phyloP scores from a whole-genome alignment of 208 protist species.

The Crithidia brevicula region DNA sequence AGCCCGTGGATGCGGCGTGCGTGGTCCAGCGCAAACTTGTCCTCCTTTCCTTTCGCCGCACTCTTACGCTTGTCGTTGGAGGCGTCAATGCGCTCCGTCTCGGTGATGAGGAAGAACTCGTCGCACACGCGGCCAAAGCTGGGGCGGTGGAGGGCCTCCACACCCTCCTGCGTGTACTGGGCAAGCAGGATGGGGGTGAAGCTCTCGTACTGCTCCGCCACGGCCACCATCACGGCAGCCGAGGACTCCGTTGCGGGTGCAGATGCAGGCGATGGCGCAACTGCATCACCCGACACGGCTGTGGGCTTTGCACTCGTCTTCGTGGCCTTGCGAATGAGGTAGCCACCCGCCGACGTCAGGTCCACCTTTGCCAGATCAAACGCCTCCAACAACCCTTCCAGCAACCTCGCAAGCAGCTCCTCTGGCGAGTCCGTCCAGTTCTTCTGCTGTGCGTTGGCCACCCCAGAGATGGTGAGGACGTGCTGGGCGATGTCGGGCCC shows the following conservation, averaged over 20 bases:
- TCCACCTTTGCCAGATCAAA: slow-evolving; percentile 46
- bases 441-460: slow-evolving; percentile 48
- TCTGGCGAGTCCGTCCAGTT: slow-evolving; percentile 24
- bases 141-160: slow-evolving; percentile 39
- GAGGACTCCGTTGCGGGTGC: not conserved
- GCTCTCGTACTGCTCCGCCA: slow-evolving; percentile 80
- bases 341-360: slow-evolving; percentile 54
- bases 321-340: slow-evolving; percentile 45
- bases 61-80: slow-evolving; percentile 83
- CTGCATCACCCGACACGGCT: not conserved
- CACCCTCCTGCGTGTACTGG: slow-evolving; percentile 70
- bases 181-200: slow-evolving; percentile 91
- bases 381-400: slow-evolving; percentile 63
- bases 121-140: slow-evolving; percentile 95
- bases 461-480: slow-evolving; percentile 52
- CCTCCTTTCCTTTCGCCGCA: slow-evolving; percentile 85
- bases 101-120: slow-evolving; percentile 93
- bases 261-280: not conserved
- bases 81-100: slow-evolving; percentile 86
- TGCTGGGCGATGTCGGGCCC: slow-evolving; percentile 77
- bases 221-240: slow-evolving; percentile 17
- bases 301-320: slow-evolving; percentile 11
- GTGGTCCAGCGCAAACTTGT: slow-evolving; percentile 91
- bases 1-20: slow-evolving; percentile 84
- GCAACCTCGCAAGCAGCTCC: slow-evolving; percentile 46